phyloP scores from a whole-genome alignment of 768 basidiomycete genomes.

The Gymnopilus junonius region DNA sequence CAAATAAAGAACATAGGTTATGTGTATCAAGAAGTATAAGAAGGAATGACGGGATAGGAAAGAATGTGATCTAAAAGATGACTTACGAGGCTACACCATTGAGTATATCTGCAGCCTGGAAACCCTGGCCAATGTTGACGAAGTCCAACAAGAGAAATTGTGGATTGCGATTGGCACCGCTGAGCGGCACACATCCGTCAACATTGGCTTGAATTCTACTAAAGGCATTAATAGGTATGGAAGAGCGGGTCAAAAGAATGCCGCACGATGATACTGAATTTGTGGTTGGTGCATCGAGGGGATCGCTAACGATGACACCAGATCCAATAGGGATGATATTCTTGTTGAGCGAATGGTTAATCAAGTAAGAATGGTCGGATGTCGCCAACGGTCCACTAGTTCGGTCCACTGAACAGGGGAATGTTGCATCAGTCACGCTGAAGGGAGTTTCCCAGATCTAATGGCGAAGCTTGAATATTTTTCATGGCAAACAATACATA shows the following conservation, averaged over 20 bases:
- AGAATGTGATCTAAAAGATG: neutral
- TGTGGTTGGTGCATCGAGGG: conserved; percentile 38
- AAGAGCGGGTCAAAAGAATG: neutral
- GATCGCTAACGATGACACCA: conserved; percentile 44
- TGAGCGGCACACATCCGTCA: conserved; percentile 45
- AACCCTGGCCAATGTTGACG: conserved; percentile 50
- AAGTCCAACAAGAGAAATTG: conserved; percentile 60
- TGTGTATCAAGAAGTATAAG: neutral
- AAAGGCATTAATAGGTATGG: neutral
- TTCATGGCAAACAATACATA: too few relatives aligned
- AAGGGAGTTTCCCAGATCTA: conserved; percentile 67
- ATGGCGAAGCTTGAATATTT: neutral
- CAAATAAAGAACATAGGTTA: conserved; percentile 4
- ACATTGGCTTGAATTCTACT: conserved; percentile 45
- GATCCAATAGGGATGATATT: conserved; percentile 41
- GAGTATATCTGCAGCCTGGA: conserved; percentile 45
- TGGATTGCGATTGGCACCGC: conserved; percentile 46
- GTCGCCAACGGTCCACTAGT: conserved; percentile 50
- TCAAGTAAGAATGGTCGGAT: conserved; percentile 58
- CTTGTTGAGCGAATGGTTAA: conserved; percentile 61
- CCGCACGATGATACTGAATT: conserved; percentile 44
- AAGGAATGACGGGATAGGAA: neutral
- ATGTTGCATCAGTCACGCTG: conserved; percentile 48
- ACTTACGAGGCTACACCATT: conserved; percentile 46
- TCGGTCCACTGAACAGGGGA: conserved; percentile 59